These are phyloP conservation scores for Phytopythium cucurbitacearum DNA, from an alignment of 352 stramenopile species.

Conservation along the genomic window DNA sequence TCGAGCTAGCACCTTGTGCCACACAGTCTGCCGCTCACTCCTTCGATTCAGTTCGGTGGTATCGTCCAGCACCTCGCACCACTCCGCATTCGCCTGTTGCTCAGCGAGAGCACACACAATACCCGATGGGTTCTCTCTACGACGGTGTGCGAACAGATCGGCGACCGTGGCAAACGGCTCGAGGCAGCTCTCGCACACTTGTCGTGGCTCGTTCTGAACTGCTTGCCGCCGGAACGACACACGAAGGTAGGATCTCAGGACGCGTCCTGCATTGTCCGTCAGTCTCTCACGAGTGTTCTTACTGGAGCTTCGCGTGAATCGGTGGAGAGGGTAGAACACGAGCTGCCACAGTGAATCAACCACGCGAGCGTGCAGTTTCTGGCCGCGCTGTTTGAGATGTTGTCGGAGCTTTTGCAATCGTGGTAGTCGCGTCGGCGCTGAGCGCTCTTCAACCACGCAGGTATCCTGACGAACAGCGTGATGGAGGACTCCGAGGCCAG, in stretches of 20 bases:
- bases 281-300: neutral
- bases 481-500: neutral
- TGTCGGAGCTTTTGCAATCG: neutral
- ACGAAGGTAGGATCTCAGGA: neutral
- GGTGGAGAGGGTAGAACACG: neutral
- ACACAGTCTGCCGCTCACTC: no score
- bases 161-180: slow-evolving; percentile 2
- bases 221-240: no score
- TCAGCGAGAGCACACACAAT: no score
- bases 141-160: neutral
- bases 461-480: neutral
- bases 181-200: neutral
- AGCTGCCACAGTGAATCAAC: neutral
- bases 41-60: no score
- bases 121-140: no score
- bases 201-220: neutral
- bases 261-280: neutral
- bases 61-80: no score
- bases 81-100: no score
- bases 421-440: neutral
- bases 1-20: no score
- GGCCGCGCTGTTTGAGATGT: neutral
- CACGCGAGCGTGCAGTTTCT: neutral
- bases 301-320: neutral
- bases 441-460: neutral